Conservation (phyloP, 2,329 filamentous ascomycete genomes). For the Cladorrhinum sp. region DNA sequence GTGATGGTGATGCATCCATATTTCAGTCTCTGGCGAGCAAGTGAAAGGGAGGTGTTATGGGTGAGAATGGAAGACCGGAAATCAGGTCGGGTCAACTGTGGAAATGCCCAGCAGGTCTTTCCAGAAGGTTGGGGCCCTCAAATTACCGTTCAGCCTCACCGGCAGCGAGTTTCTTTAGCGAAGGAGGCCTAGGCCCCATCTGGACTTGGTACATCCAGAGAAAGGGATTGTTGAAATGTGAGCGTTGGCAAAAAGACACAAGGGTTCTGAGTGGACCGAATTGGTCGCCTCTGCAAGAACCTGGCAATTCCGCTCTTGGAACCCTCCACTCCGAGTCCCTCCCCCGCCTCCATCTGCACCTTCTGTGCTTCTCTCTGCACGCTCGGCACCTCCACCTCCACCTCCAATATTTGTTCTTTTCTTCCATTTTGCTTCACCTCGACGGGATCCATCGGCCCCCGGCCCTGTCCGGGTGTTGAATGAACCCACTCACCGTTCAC, state of each 20-base stretch:
- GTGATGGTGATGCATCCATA: not conserved
- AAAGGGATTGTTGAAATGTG: slow-evolving; percentile 3
- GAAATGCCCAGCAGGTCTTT: slow-evolving; percentile 7
- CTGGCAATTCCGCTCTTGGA: too few species aligned
- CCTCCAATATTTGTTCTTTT: not conserved
- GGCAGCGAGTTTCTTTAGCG: slow-evolving; percentile 7
- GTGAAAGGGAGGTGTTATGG: not conserved
- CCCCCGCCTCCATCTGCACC: too few species aligned
- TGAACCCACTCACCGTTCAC: too few species aligned
- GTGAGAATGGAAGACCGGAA: slow-evolving; percentile 3
- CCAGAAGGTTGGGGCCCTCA: slow-evolving; percentile 8
- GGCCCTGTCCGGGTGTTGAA: too few species aligned
- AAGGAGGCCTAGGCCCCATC: slow-evolving; percentile 4
- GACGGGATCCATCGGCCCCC: not conserved
- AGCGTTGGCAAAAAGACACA: slow-evolving; percentile 2
- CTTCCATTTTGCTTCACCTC: not conserved
- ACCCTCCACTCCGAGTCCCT: too few species aligned
- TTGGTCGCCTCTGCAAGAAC: slow-evolving; percentile 3
- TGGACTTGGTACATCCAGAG: not conserved
- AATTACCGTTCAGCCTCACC: slow-evolving; percentile 10
- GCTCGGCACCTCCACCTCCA: not conserved
- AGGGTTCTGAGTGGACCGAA: slow-evolving; percentile 8
- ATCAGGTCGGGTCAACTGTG: slow-evolving; percentile 8
- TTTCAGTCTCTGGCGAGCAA: not conserved
- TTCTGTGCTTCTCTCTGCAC: too few species aligned